These are phyloP conservation scores for Poronia punctata DNA, from an alignment of 495 filamentous ascomycete genomes.

Conservation along the genomic window DNA sequence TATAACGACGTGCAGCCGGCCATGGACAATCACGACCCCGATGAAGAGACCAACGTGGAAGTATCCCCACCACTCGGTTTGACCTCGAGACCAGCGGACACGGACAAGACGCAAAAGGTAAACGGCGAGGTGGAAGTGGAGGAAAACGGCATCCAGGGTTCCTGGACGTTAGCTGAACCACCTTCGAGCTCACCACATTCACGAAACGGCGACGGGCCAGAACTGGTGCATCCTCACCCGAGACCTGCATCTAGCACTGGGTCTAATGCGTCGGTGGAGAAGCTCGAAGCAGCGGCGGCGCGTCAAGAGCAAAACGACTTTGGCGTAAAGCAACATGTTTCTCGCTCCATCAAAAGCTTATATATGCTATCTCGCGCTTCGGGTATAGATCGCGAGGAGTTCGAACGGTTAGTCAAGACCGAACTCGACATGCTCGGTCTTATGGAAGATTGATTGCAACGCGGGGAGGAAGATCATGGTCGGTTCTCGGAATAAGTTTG, in stretches of 20 bases:
- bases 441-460: conserved; percentile 54
- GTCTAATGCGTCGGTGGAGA: conserved; percentile 54
- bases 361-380: conserved; percentile 71
- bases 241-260: conserved; percentile 47
- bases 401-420: conserved; percentile 69
- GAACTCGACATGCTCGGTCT: conserved; percentile 74
- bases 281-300: conserved; percentile 57
- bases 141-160: conserved; percentile 21
- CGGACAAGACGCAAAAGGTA: conserved; percentile 15
- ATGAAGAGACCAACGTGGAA: conserved; percentile 44
- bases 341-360: conserved; percentile 80
- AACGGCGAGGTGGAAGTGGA: conserved; percentile 20
- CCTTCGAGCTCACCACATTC: conserved; percentile 34
- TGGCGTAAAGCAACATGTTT: conserved; percentile 83
- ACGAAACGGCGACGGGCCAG: conserved; percentile 18
- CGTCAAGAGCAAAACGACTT: conserved; percentile 63
- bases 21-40: conserved; percentile 81
- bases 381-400: conserved; percentile 78
- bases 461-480: background rate
- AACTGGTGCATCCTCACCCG: conserved; percentile 34
- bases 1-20: conserved; percentile 86
- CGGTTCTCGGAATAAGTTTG: background rate
- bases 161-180: conserved; percentile 33
- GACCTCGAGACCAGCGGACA: conserved; percentile 9
- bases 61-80: conserved; percentile 33